A percentile compares a stretch with the other conserved stretches of the same genome.
Evolutionary conservation across 208 protist species (phyloP).

Genomic region (Trypanosoma theileri): DNA sequence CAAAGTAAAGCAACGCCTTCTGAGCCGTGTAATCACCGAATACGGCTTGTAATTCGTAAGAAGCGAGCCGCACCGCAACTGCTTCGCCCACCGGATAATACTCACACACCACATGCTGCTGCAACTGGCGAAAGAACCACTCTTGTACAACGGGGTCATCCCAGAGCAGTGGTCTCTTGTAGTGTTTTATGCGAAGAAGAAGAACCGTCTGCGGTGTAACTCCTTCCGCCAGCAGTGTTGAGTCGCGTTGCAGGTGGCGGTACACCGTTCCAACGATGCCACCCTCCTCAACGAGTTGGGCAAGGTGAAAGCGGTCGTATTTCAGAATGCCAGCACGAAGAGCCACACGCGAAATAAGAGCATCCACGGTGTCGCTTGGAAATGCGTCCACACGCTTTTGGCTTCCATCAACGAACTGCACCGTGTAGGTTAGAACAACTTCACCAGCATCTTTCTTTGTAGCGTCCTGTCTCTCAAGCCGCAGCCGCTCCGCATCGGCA

Average conservation of each 20-base stretch:
- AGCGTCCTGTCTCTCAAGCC: constrained; percentile 18
- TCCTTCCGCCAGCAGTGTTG: constrained; percentile 22
- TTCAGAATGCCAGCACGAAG: constrained; percentile 22
- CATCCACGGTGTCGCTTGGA: constrained; percentile 23
- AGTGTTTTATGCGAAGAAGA: constrained; percentile 35
- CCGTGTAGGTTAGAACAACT: constrained; percentile 29
- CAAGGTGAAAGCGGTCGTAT: constrained; percentile 28
- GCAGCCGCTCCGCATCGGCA: constrained; percentile 16
- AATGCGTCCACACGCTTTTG: constrained; percentile 34
- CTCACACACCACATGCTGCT: constrained; percentile 34
- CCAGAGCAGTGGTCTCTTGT: constrained; percentile 27
- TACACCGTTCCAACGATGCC: constrained; percentile 16
- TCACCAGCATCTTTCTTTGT: constrained; percentile 19
- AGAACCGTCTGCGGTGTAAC: constrained; percentile 27
- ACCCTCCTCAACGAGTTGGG: constrained; percentile 30
- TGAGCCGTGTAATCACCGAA: constrained; percentile 35
- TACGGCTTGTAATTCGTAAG: constrained; percentile 35
- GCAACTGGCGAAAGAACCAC: constrained; percentile 43
- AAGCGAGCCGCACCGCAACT: constrained; percentile 36
- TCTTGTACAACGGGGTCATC: constrained; percentile 31
- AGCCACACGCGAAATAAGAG: constrained; percentile 18
- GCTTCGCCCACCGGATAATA: constrained; percentile 38
- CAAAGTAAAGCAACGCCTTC: constrained; percentile 35
- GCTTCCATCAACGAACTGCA: constrained; percentile 33
- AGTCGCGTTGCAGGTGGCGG: constrained; percentile 23